phyloP scores from a whole-genome alignment of 139 green algal species.

The Chloropicon primus region DNA sequence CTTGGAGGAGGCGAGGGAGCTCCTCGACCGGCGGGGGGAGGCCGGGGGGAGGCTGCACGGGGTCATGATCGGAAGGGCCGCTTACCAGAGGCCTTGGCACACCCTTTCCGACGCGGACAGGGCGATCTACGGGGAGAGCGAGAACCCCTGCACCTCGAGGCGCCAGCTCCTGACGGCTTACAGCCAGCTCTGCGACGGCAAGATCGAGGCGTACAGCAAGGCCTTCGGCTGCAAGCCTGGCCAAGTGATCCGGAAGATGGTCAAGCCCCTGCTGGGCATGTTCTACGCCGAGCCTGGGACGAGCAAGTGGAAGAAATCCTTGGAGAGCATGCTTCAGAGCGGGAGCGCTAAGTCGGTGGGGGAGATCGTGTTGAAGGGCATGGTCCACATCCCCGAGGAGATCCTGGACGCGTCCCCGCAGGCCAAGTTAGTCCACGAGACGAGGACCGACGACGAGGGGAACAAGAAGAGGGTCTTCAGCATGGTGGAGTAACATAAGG shows the following conservation, averaged over 20 bases:
- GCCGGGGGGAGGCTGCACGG: constrained; percentile 36
- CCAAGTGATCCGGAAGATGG: not conserved
- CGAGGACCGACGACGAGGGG: not conserved
- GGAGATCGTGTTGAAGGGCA: not conserved
- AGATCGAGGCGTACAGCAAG: not conserved
- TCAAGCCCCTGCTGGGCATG: not conserved
- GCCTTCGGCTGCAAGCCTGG: not conserved
- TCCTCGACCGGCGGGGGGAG: constrained; percentile 1
- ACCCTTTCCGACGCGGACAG: constrained; percentile 4
- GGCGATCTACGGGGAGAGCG: constrained; percentile 5
- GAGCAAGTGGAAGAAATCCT: not conserved
- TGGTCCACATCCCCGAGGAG: not conserved
- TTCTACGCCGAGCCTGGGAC: not conserved
- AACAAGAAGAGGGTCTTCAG: not conserved
- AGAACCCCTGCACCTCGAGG: not conserved
- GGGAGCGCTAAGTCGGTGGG: not conserved
- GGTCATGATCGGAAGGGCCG: constrained; percentile 80
- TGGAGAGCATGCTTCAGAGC: not conserved
- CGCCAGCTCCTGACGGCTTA: constrained; percentile 10
- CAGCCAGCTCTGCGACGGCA: constrained; percentile 10
- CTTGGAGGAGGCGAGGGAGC: not conserved
- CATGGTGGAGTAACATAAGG: not conserved
- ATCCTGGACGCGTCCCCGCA: not conserved
- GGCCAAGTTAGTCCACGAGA: not conserved
- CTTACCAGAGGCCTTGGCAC: constrained; percentile 41